Evolutionary conservation across 257 asterid species (phyloP), one percentile per base, ranked within the genome.

Genomic region (Solanum medicagineum): DNA sequence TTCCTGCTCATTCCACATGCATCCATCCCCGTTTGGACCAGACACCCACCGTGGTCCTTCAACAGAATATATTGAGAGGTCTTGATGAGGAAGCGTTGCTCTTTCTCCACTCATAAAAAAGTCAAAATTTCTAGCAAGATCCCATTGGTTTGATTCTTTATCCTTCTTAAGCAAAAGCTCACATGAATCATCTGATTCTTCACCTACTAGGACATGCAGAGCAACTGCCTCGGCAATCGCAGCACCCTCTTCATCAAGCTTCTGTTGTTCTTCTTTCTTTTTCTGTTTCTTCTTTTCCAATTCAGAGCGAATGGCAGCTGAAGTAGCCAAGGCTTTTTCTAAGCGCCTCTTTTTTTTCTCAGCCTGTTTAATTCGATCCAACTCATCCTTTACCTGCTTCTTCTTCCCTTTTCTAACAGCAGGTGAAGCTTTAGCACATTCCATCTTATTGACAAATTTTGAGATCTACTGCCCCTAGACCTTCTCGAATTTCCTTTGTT

Each of bases 181-280:
- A 87, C 91, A 84, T 84, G 95, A 91, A 79, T 94, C 93, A 88
- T 95, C 96, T 77, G 95, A 91, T 93, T 96, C 99, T 90, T 96
- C 99, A 82, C 95, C 99, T 40, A 93, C 93, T 56, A 96, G 91
- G 91, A 96, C 99, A 84, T 93, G 97, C 91, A 96, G 88, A 1
- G 99, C 99, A 85, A 94, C 99, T 47, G 98, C 97, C 89, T 96
- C 99, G 1, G 99, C 98, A 86, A 96, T 95, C 20, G 97, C 98
- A 80, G 99, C 99, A 71, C 98, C 98, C 89, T 95, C 99, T 90
- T 95, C 98, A 73, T 96, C 98, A 1, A 95, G 95, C 90, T 96
- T 91, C 88, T 93, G 94, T 81, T 94, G 98, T 84, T 96, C 98
- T 92, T 96, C 99, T 89, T 92, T 92, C 97, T 95, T 96, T 84